Base-by-base conservation (phyloP, 2,329 filamentous ascomycete genomes). In the Scytalidium lignicola region DNA sequence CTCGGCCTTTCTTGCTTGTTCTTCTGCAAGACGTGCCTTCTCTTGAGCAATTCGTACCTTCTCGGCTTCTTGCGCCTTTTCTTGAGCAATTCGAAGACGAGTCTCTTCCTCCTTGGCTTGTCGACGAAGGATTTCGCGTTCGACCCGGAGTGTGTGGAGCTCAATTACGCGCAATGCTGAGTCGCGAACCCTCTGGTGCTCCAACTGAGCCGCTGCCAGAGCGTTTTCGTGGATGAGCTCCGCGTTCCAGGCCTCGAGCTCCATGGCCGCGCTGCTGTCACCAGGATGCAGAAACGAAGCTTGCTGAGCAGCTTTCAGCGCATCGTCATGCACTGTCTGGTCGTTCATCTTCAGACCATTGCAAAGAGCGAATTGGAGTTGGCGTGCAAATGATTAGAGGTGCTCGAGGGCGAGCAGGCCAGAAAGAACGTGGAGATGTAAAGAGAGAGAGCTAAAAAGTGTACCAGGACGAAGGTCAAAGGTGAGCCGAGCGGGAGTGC, bases 141-240 rank as follows among this genome's bases (percentile, higher is more conserved):
- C 69, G 53, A 74, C 67, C 46, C 73, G 64, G 15, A 74, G 58
- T 51, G 74, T 67, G 50, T 80, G 70, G 39, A 76, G 64, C 51
- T 75, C 66, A 48, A 70, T 75, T 6, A 74, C 73, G 15, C 70
- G 67, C 29, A 78, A 63, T 7, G 78, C 78, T 23, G 67, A 67
- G 47, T 74, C 67, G 22, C 76, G 75, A 10, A 92, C 77, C 22
- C 79, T 75, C 32, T 86, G 79, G 63, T 90, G 87, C 60, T 85
- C 79, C 13, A 74, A 73, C 44, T 80, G 80, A 3, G 85, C 85
- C 43, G 78, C 77, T 42, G 78, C 79, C 15, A 92, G 75, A 13
- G 85, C 85, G 57, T 82, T 78, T 39, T 49, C 43, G 48, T 62
- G 60, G 5, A 60, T 44, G 17, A 58, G 53, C 40, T 59, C 54